Conservation (phyloP, 2,329 filamentous ascomycete species). For the Cercospora janseana region DNA sequence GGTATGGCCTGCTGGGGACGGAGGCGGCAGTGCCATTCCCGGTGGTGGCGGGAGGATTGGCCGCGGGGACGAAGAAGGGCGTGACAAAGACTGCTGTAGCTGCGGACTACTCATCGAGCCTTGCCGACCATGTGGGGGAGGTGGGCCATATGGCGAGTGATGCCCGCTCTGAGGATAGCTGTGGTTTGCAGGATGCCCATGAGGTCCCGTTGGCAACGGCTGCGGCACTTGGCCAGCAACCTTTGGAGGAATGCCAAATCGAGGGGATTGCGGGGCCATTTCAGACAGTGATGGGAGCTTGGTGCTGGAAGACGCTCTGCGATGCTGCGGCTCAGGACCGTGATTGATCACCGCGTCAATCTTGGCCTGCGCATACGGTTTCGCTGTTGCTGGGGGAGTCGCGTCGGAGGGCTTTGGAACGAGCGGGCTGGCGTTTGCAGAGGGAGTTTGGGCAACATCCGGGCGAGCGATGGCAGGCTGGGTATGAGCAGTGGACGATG, state of each 20-base stretch:
- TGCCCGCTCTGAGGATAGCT: slow-evolving; percentile 37
- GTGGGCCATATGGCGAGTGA: slow-evolving; percentile 40
- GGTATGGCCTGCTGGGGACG: slow-evolving; percentile 31
- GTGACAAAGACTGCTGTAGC: slow-evolving; percentile 33
- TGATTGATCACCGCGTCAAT: slow-evolving; percentile 41
- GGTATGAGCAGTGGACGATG: slow-evolving; percentile 28
- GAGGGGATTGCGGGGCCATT: slow-evolving; percentile 38
- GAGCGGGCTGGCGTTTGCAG: slow-evolving; percentile 22
- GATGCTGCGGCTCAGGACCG: slow-evolving; percentile 39
- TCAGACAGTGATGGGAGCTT: slow-evolving; percentile 38
- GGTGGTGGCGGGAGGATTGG: slow-evolving; percentile 41
- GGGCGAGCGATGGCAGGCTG: slow-evolving; percentile 19
- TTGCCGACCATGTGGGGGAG: slow-evolving; percentile 31
- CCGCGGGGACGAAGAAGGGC: slow-evolving; percentile 39
- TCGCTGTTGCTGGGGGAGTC: slow-evolving; percentile 20
- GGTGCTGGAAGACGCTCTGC: slow-evolving; percentile 34
- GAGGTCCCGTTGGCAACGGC: slow-evolving; percentile 31
- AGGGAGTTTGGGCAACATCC: slow-evolving; percentile 18
- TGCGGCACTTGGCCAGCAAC: slow-evolving; percentile 24
- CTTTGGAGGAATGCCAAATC: slow-evolving; percentile 31
- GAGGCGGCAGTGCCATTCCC: slow-evolving; percentile 36
- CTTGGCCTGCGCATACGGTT: slow-evolving; percentile 34
- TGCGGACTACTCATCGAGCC: slow-evolving; percentile 34
- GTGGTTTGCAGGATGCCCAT: slow-evolving; percentile 24
- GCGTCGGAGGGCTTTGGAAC: slow-evolving; percentile 17